Evolutionary conservation across 2,329 filamentous ascomycete species (phyloP), one percentile per base, ranked within the genome.

Genomic region (Alternaria angustiovoidea): DNA sequence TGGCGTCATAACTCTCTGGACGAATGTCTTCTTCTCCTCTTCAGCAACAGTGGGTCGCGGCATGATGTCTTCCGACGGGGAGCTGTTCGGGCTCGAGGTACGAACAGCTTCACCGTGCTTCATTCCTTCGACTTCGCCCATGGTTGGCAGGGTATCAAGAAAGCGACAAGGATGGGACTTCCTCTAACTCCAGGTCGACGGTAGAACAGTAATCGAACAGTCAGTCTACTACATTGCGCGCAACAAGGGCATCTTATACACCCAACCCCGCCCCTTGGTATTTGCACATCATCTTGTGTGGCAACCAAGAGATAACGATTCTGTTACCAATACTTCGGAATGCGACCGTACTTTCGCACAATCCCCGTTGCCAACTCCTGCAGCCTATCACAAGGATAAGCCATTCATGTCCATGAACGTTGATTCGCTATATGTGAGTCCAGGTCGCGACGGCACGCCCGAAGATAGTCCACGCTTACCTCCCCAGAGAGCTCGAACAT

Each of bases 1-100:
- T 1, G 80, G 79, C 53, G 78, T 73, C 51, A 78, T 78, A 51
- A 82, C 64, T 3, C 73, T 70, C 60, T 81, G 67, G 75, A 78
- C 79, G 67, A 69, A 69, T 12, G 68, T 73, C 61, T 70, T 67
- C 60, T 72, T 73, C 49, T 61, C 53, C 14, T 62, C 63, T 36
- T 60, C 41, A 20, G 62, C 61, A 20, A 68, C 52, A 9, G 62
- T 58, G 4, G 61, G 51, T n/a, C 63, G 61, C 18, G 68, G 62
- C 43, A 59, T 63, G 7, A 61, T 26, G 5, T 60, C 42, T 2
- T 57, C 48, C 1, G 65, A 59, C 5, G 63, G 63, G 0, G 60
- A 58, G 51, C 56, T 18, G 57, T 59, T 30, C 56, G 52, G 30
- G 59, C 66, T 60, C 26, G 51, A 32, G 32, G 66, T 62, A 32